Base-by-base conservation (phyloP, 2,329 filamentous ascomycete species). In the Graphium sp. region DNA sequence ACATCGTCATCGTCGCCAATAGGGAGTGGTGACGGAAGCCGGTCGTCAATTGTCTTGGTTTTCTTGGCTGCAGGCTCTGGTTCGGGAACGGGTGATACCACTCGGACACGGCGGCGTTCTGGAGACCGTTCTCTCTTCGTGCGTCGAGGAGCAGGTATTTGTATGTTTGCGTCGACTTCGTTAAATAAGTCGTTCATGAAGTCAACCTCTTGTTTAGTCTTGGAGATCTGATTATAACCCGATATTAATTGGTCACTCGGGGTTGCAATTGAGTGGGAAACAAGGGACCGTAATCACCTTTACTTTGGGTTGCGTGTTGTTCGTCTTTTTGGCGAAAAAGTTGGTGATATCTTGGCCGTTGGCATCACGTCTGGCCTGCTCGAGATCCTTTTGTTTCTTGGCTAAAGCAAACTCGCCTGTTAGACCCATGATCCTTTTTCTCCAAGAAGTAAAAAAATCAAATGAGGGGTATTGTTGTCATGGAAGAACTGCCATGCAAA, bases 301-400 rank as follows among this genome's bases (percentile, higher is more conserved):
- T 12, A 78, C 64, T 48, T 94, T 95, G 10, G 75, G 60, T 32
- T 74, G 74, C 28, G 65, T 52, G 38, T 66, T 65, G 34, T 60
- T 59, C 19, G 70, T 66, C 31, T 82, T 83, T 41, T 78, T 80
- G 39, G 69, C 87, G 49, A 98, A 95, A 54, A 91, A 98, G 43
- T 91, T 87, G 52, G 77, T 84, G 47, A 98, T 95, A 41, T 84
- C 79, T 44, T 80, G 79, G 50, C 91, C 84, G 39, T 84, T 82
- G 48, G 81, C 84, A 41, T 92, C 81, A 43, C 78, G 72, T 47
- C 81, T 79, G 33, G 83, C 74, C 37, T 80, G 74, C 33, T 93
- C 84, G 39, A 92, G 82, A 42, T 93, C 81, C 11, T 78, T 77
- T 49, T 82, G 85, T 42, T 84, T 70, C 53, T 94, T 95, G 37